Conservation (phyloP, 306 rosid species). For the Rosa rugosa region DNA sequence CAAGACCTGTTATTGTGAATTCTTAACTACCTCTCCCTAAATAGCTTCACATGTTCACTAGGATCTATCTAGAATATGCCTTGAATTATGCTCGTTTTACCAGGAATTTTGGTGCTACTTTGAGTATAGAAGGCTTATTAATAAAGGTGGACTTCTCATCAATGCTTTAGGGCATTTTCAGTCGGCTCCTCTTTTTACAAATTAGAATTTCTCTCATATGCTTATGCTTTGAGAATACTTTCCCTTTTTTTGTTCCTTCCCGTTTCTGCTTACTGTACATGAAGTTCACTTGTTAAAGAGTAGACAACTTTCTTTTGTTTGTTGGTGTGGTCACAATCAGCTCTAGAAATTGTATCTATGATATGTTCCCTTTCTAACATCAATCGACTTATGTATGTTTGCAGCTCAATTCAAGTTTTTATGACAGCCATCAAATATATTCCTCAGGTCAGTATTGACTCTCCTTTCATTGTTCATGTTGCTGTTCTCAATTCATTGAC, state of each 20-base stretch:
- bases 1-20: neutral
- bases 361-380: conserved; percentile 28
- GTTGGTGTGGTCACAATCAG: neutral
- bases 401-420: conserved; percentile 79
- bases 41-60: neutral
- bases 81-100: neutral
- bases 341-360: neutral
- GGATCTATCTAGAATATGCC: neutral
- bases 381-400: conserved; percentile 28
- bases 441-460: conserved; percentile 68
- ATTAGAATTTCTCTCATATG: neutral
- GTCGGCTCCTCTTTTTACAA: neutral
- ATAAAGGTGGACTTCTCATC: neutral
- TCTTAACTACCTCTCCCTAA: neutral
- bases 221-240: neutral
- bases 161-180: conserved; percentile 1
- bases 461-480: conserved; percentile 4
- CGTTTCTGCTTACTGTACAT: neutral
- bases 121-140: neutral
- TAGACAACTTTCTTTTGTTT: neutral
- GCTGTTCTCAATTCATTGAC: neutral
- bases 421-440: conserved; percentile 86
- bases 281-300: neutral
- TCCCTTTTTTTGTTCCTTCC: neutral
- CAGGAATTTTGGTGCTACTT: neutral